Conservation (phyloP, 1,139 yeast species). For the Geotrichum bryndzae region DNA sequence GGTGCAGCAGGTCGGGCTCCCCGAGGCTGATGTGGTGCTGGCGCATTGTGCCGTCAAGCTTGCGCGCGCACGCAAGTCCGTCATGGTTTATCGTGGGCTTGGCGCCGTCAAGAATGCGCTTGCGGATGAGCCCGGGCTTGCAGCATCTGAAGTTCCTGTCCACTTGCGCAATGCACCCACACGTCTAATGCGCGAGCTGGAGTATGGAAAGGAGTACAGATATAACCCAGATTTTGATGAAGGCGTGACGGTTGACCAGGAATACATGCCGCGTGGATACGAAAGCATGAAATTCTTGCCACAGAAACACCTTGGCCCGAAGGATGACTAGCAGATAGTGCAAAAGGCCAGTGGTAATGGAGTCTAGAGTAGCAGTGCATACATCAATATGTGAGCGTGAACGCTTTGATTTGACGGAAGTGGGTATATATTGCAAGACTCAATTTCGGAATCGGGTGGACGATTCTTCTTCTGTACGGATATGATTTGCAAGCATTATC, state of each 20-base stretch:
- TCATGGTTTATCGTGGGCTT: constrained; percentile 76
- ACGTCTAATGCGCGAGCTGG: constrained; percentile 75
- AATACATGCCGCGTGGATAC: constrained; percentile 36
- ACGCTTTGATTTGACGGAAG: no score
- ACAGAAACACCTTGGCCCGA: constrained; percentile 39
- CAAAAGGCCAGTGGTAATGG: no score
- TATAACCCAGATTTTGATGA: constrained; percentile 75
- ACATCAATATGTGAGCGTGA: no score
- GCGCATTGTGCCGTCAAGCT: constrained; percentile 90
- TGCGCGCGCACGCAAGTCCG: constrained; percentile 80
- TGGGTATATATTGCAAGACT: background rate
- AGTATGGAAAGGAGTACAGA: constrained; percentile 77
- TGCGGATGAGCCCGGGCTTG: constrained; percentile 51
- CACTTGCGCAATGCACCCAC: constrained; percentile 96
- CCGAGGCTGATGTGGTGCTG: constrained; percentile 84
- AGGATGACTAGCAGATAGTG: background rate
- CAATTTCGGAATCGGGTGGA: background rate
- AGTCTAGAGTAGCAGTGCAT: no score
- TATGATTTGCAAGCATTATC: background rate
- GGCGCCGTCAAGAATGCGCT: constrained; percentile 55
- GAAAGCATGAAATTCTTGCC: constrained; percentile 36
- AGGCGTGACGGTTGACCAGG: constrained; percentile 63
- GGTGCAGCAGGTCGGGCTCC: constrained; percentile 88
- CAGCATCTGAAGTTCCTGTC: constrained; percentile 42
- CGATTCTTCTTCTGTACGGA: background rate